Evolutionary conservation across 2,329 filamentous ascomycete genomes (phyloP).

Genomic region (Bipolaris gigantea): DNA sequence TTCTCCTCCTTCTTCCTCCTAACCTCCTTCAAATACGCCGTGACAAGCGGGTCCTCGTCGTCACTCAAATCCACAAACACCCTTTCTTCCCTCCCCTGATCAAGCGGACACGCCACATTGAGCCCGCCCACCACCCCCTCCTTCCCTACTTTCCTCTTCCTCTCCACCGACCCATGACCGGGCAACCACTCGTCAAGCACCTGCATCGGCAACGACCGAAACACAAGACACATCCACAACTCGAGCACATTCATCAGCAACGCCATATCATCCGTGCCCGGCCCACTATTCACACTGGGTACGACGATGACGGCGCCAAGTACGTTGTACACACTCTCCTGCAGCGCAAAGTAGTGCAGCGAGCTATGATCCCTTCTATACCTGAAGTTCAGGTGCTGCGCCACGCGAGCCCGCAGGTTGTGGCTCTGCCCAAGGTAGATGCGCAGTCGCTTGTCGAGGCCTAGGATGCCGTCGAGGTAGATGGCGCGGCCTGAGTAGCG

Average conservation of each 20-base stretch:
- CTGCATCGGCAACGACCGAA: conserved; percentile 27
- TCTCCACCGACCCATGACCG: not conserved
- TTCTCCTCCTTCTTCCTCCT: not conserved
- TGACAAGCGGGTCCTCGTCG: conserved; percentile 26
- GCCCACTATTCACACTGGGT: conserved; percentile 13
- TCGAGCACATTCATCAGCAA: conserved; percentile 40
- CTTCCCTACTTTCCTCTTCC: conserved; percentile 9
- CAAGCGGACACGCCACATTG: conserved; percentile 39
- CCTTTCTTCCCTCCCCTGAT: conserved; percentile 28
- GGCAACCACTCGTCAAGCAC: conserved; percentile 31
- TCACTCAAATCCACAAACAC: conserved; percentile 30
- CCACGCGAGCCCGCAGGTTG: conserved; percentile 28
- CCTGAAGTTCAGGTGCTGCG: conserved; percentile 41
- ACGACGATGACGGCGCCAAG: conserved; percentile 30
- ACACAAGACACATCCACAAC: conserved; percentile 42
- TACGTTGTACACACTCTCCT: conserved; percentile 33
- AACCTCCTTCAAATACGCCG: conserved; percentile 20
- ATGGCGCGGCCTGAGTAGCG: conserved; percentile 27
- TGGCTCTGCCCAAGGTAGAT: conserved; percentile 40
- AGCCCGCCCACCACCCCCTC: conserved; percentile 27
- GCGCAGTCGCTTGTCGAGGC: conserved; percentile 28
- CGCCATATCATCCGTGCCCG: conserved; percentile 31
- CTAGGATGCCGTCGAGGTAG: conserved; percentile 32
- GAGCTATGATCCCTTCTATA: conserved; percentile 40
- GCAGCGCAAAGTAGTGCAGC: conserved; percentile 40